Base-by-base conservation (phyloP, 2,329 filamentous ascomycete species). In the Penicillium sp. region DNA sequence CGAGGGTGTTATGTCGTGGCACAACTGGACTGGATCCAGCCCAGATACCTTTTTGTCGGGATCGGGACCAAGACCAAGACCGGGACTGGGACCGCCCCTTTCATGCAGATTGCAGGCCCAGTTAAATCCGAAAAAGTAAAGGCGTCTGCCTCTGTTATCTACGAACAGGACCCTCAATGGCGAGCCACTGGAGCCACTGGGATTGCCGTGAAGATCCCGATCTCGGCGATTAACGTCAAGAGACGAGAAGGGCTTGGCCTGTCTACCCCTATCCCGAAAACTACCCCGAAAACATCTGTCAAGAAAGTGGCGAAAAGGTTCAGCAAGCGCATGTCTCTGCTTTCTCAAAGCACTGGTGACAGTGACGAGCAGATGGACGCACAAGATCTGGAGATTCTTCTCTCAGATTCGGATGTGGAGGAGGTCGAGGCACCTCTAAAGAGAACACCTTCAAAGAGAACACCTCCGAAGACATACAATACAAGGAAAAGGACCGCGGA, bases 11-110 rank as follows among this genome's bases (percentile, higher is more conserved):
- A 87, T 38, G 90, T 95, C 7, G 82, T 95, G 1, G 65, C 78
- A 22, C 74, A 89, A 36, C 70, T 85, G 8, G 85, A 94, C 59
- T 96, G 90, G 90, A 89, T 95, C 49, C 89, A 94, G 61, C 89
- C 88, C 22, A 80, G 89, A 35, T 95, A 94, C 66, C 75, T 96
- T 1, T 87, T 95, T 55, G 80, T 87, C 5, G n/a, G 27, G 11
- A 11, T 10, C 24, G 18, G 24, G 46, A 26, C 27, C 2, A n/a
- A n/a, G n/a, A n/a, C n/a, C n/a, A n/a, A n/a, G 11, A 11, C 9
- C 24, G 18, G 24, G 46, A 26, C 27, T 1, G 18, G 18, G 18
- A 20, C 18, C 4, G 18, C 18, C 18, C 18, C 18, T 3, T 4
- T 4, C 18, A 20, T 4, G 18, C 18, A 20, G 18, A 4, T 20